Evolutionary conservation across 2,329 filamentous ascomycete genomes (phyloP), one percentile per base, ranked within the genome.

Genomic region (Beauveria rudraprayagi): DNA sequence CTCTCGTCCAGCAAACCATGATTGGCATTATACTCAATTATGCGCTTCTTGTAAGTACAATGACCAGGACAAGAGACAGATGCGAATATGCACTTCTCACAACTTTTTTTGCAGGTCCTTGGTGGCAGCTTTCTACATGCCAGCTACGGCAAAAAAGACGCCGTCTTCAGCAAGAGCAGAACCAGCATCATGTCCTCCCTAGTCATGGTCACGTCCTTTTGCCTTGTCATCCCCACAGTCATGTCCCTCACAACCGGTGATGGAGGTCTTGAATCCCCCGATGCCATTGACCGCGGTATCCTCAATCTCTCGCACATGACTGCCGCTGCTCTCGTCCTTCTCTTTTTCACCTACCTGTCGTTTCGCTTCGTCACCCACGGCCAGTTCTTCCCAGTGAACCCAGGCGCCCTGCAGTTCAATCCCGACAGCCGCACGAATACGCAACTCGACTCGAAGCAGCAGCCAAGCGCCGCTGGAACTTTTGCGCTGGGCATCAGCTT

Each of bases 141-240:
- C 40, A 65, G 63, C 47, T 65, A 62, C 50, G 62, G 62, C 30
- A 65, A 63, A 53, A 62, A 61, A 52, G 59, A 65, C 28, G 62
- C 61, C 37, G 46, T 47, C 5, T 65, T 65, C 30, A 65, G 63
- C 60, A 62, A 61, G 50, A 53, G 34, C 5, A 51, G 60, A 59
- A 65, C 63, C 10, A 61, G 61, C 57, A 62, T 65, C 52, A 65
- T 65, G 63, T 63, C 63, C 5, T 63, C 63, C 14, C 60, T 65
- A 46, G 62, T 65, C 60, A 63, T 65, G 63, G 61, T 62, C 34
- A 63, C 59, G 1, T 63, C 63, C 6, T 63, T 65, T 17, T 65
- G 63, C 54, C 63, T 65, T 4, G 52, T 61, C 19, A 63, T 65
- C 26, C 63, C 63, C 5, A 65, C 63, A 5, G 60, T 63, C 40